A percentile compares a stretch with the other conserved stretches of the same genome.
phyloP scores from a whole-genome alignment of 768 basidiomycete genomes.

The Psilocybe cubensis region DNA sequence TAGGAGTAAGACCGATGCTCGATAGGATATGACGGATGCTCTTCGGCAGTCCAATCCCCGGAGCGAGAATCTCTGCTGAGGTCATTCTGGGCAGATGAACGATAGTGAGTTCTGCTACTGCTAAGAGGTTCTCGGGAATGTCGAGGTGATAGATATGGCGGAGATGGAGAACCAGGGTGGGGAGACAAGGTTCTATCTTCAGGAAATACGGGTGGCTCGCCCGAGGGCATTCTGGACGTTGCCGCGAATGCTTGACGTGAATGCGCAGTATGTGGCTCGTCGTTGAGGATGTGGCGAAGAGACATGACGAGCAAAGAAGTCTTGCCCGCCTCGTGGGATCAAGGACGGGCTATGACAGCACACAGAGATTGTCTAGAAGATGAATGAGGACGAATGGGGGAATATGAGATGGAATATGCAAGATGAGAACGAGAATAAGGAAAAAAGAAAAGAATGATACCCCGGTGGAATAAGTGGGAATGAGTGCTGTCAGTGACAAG shows the following conservation, averaged over 20 bases:
- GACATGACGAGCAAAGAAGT: slow-evolving; percentile 54
- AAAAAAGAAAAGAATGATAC: slow-evolving; percentile 21
- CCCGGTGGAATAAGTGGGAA: slow-evolving; percentile 25
- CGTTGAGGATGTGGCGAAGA: slow-evolving; percentile 79
- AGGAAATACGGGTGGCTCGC: slow-evolving; percentile 20
- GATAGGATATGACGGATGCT: slow-evolving; percentile 14
- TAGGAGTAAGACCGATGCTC: slow-evolving; percentile 22
- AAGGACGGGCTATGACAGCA: slow-evolving; percentile 26
- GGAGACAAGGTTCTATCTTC: slow-evolving; percentile 32
- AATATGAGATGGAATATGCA: slow-evolving; percentile 9
- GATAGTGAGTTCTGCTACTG: slow-evolving; percentile 22
- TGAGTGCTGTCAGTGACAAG: slow-evolving; percentile 31
- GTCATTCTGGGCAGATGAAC: slow-evolving; percentile 46
- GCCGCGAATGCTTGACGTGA: slow-evolving; percentile 35
- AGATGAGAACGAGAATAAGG: slow-evolving; percentile 8
- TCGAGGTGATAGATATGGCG: slow-evolving; percentile 22
- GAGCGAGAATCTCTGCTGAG: slow-evolving; percentile 46
- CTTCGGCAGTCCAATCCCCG: slow-evolving; percentile 23
- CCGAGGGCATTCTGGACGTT: slow-evolving; percentile 25
- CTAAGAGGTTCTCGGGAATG: slow-evolving; percentile 17
- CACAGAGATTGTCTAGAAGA: slow-evolving; percentile 9
- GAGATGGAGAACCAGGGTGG: slow-evolving; percentile 19
- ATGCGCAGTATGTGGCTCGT: slow-evolving; percentile 55
- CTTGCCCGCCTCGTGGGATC: slow-evolving; percentile 40
- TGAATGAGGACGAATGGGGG: slow-evolving; percentile 9